These are phyloP conservation scores for Dothideomycetidae sp. DNA, from an alignment of 2,329 filamentous ascomycete species.

Conservation along the genomic window DNA sequence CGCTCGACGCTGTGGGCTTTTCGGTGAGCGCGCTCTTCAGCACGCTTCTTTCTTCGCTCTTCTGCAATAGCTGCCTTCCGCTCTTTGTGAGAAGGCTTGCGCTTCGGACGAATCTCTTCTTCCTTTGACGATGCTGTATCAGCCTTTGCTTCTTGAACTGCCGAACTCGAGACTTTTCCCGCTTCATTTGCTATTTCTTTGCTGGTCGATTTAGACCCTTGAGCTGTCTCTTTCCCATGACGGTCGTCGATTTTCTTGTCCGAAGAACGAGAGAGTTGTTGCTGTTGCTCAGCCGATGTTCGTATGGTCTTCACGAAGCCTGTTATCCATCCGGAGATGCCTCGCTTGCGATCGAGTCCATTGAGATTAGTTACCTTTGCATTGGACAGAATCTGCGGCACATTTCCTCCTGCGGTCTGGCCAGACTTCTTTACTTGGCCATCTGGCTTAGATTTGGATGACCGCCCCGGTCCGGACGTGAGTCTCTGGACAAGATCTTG, in stretches of 20 bases:
- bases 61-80: too few species aligned
- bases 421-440: too few species aligned
- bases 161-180: too few species aligned
- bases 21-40: too few species aligned
- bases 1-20: too few species aligned
- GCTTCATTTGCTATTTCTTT: too few species aligned
- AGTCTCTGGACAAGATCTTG: background rate
- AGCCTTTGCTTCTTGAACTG: too few species aligned
- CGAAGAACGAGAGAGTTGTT: background rate
- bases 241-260: background rate
- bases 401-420: too few species aligned
- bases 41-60: too few species aligned
- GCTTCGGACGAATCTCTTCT: background rate
- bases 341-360: background rate
- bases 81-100: slow-evolving; percentile 3
- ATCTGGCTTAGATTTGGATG: too few species aligned
- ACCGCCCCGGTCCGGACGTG: background rate
- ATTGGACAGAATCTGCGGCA: too few species aligned
- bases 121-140: background rate
- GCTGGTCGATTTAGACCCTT: background rate
- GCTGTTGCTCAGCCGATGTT: background rate
- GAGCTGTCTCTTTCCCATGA: background rate
- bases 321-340: background rate
- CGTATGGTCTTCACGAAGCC: background rate
- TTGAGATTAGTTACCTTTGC: too few species aligned